Evolutionary conservation across 108 stramenopile species (phyloP).

Genomic region (Cyclotella sp.): DNA sequence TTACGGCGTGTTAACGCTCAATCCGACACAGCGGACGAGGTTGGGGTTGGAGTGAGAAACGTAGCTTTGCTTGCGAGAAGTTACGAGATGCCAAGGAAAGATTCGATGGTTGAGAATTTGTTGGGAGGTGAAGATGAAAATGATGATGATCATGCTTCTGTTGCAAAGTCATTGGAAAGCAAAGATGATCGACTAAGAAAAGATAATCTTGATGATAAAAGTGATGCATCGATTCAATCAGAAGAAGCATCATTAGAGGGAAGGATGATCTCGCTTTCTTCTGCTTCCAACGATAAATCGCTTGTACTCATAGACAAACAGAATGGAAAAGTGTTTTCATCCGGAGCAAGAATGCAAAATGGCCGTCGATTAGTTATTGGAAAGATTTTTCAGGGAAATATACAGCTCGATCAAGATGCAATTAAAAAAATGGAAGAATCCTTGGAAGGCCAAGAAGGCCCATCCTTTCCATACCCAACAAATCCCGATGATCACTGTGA

Average conservation of each 20-base stretch:
- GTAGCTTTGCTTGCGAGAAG: constrained; percentile 33
- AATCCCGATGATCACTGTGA: constrained; percentile 97
- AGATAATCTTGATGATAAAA: background rate
- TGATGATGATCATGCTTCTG: constrained; percentile 18
- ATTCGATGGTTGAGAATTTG: background rate
- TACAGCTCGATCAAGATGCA: constrained; percentile 24
- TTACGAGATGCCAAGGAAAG: constrained; percentile 7
- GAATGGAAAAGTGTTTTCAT: constrained; percentile 59
- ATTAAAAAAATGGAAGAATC: constrained; percentile 23
- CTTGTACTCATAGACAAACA: constrained; percentile 63
- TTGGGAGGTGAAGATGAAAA: background rate
- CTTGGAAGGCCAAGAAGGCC: constrained; percentile 3
- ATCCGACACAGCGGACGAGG: background rate
- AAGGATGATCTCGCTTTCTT: constrained; percentile 42
- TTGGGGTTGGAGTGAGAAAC: constrained; percentile 8
- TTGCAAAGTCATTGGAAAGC: background rate
- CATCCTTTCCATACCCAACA: constrained; percentile 75
- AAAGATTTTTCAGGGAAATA: constrained; percentile 21
- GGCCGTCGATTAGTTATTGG: constrained; percentile 61
- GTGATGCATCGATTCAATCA: constrained; percentile 4
- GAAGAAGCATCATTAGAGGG: constrained; percentile 56
- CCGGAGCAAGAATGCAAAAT: constrained; percentile 47
- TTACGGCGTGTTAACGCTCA: constrained; percentile 8
- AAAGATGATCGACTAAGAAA: background rate
- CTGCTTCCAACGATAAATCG: constrained; percentile 21